Evolutionary conservation across 75 land plant species (phyloP).

Genomic region (Pinus tabuliformis): DNA sequence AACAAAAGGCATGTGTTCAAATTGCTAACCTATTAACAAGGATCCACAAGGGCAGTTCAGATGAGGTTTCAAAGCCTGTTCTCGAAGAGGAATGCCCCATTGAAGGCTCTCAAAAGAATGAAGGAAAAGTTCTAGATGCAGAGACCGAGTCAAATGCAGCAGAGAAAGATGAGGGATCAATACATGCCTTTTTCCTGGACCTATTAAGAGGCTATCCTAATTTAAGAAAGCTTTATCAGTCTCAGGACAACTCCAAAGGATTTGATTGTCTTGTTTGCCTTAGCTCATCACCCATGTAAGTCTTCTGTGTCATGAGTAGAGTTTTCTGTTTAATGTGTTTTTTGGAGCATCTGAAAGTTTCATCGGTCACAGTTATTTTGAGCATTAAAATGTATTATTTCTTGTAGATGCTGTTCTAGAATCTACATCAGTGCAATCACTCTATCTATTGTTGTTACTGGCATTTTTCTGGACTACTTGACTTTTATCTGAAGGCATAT

Average conservation of each 20-base stretch:
- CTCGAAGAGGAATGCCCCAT: not conserved
- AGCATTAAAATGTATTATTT: too few species aligned
- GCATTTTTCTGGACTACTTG: not conserved
- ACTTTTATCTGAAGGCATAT: not conserved
- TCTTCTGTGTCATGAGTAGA: not conserved
- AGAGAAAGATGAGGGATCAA: not conserved
- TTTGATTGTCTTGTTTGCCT: constrained; percentile 10
- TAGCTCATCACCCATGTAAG: constrained; percentile 7
- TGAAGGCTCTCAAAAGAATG: constrained; percentile 2
- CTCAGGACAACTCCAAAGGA: not conserved
- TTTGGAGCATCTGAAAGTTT: not conserved
- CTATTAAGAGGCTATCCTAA: not conserved
- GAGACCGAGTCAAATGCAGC: constrained; percentile 1
- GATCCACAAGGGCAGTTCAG: not conserved
- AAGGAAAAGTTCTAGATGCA: not conserved
- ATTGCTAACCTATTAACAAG: constrained; percentile 3
- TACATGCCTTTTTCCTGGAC: constrained; percentile 1
- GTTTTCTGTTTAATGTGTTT: not conserved
- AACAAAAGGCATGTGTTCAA: constrained; percentile 1
- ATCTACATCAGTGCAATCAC: not conserved
- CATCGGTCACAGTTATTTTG: too few species aligned
- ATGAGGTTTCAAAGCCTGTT: not conserved
- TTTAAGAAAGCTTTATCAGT: constrained; percentile 8
- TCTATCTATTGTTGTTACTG: too few species aligned
- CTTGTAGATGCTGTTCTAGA: too few species aligned